Conservation (phyloP, 2,329 filamentous ascomycete genomes). For the Trichoderma cornu-damae region DNA sequence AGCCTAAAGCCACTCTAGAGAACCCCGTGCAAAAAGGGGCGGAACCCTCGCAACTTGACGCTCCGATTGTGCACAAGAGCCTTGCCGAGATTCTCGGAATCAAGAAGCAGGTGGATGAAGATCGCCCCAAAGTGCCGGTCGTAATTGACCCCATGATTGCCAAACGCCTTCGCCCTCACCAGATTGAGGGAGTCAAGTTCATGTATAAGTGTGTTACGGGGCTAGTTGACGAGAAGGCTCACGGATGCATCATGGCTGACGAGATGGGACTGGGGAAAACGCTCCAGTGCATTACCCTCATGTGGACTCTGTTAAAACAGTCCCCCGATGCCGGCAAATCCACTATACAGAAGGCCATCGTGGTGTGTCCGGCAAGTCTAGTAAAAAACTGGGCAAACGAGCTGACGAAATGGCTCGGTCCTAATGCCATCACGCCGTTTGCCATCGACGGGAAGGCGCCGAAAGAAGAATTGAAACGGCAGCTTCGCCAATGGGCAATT, state of each 20-base stretch:
- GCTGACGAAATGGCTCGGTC: conserved; percentile 90
- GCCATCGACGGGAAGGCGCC: conserved; percentile 94
- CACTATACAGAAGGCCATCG: conserved; percentile 93
- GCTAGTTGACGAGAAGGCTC: conserved; percentile 87
- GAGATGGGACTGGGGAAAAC: conserved; percentile 99
- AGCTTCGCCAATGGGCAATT: conserved; percentile 93
- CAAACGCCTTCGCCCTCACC: conserved; percentile 90
- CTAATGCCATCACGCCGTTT: conserved; percentile 86
- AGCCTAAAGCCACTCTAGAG: conserved; percentile 46
- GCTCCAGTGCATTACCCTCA: conserved; percentile 88
- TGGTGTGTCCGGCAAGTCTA: conserved; percentile 92
- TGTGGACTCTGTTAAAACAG: conserved; percentile 96
- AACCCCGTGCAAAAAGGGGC: conserved; percentile 22
- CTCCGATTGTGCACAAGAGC: conserved; percentile 86
- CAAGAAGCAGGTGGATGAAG: conserved; percentile 77
- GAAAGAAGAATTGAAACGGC: conserved; percentile 85
- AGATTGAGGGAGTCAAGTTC: conserved; percentile 97
- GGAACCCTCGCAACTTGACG: conserved; percentile 53
- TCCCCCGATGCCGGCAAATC: conserved; percentile 90
- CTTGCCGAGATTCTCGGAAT: conserved; percentile 91
- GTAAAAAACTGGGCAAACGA: conserved; percentile 99
- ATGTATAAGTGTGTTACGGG: conserved; percentile 92
- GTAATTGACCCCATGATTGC: conserved; percentile 88
- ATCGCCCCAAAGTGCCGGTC: conserved; percentile 86
- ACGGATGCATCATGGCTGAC: conserved; percentile 99